phyloP scores from a whole-genome alignment of 2,329 filamentous ascomycete genomes.

The Oidium heveae region DNA sequence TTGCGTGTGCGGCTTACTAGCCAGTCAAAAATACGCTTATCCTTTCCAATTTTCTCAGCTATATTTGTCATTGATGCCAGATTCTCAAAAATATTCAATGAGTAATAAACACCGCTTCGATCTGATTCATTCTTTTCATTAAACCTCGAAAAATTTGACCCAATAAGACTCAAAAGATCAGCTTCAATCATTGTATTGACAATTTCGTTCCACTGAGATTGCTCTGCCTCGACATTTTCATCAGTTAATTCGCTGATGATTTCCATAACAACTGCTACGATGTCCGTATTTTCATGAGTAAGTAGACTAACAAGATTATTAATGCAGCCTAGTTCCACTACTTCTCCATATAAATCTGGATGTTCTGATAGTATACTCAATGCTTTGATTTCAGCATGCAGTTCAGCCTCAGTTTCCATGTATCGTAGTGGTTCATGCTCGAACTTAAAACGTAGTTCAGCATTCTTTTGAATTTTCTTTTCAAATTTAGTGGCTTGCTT shows the following conservation, averaged over 20 bases:
- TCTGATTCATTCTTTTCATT: constrained; percentile 56
- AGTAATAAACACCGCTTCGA: constrained; percentile 65
- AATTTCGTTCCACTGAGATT: constrained; percentile 56
- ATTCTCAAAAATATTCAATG: constrained; percentile 63
- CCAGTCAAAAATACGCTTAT: constrained; percentile 48
- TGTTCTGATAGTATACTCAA: constrained; percentile 75
- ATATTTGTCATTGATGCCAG: constrained; percentile 45
- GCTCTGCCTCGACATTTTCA: constrained; percentile 64
- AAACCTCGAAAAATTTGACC: constrained; percentile 55
- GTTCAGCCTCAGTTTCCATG: constrained; percentile 63
- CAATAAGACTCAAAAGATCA: constrained; percentile 47
- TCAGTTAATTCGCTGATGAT: constrained; percentile 80
- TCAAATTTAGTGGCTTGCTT: constrained; percentile 65
- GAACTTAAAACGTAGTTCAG: constrained; percentile 65
- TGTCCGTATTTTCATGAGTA: constrained; percentile 90
- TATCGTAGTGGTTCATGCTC: constrained; percentile 62
- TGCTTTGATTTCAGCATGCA: constrained; percentile 69
- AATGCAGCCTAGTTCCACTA: constrained; percentile 48
- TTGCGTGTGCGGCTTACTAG: constrained; percentile 48
- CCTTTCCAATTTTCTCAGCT: constrained; percentile 45
- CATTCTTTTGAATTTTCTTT: constrained; percentile 73
- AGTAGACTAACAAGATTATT: constrained; percentile 55
- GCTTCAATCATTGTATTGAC: constrained; percentile 41
- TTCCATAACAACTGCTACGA: constrained; percentile 76
- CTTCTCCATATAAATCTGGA: constrained; percentile 56